Base-by-base conservation (phyloP, 2,329 filamentous ascomycete genomes). In the Claviceps sorghi region DNA sequence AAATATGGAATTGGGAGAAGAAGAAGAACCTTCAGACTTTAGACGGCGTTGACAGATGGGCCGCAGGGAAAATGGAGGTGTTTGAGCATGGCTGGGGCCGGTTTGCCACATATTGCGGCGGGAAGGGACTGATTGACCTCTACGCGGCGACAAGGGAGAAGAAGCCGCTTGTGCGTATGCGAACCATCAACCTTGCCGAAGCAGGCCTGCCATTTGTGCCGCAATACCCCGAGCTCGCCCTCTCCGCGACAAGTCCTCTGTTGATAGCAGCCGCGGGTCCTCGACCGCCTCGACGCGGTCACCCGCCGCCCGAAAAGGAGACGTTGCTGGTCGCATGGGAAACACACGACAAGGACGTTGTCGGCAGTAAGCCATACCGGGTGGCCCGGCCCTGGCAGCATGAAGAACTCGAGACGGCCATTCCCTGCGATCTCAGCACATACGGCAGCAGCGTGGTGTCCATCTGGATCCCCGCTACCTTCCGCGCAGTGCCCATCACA, bases 301-400 rank as follows among this genome's bases (percentile, higher is more conserved):
- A 65, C 48, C 67, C 69, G 4, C 68, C 68, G 0, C 65, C 68
- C 0, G 63, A 68, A 5, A 62, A 61, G 43, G 66, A 68, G 55
- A 69, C 67, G 0, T 54, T 71, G 10, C 62, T 71, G 9, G 64
- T 65, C 2, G 67, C 67, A 1, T 71, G 69, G 69, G 65, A 71
- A 38, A 66, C 68, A 15, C 56, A 60, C 38, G 58, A 62, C 50
- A 54, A 57, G 11, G 59, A 57, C 4, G 54, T 54, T n/a, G 52
- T 44, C 3, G 60, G 61, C 5, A 59, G 59, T 43, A 62, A 61
- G 22, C 69, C 69, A 0, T 68, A 68, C 58, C 62, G 66, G 21
- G 59, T 68, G 8, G 63, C 67, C 7, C 56, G 63, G 5, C 67
- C 68, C 1, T 66, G 64, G 66, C 63, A 67, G 49, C 67, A 70